Conservation (phyloP, 164 flowering plant species). For the Magnolia changhungtana region DNA sequence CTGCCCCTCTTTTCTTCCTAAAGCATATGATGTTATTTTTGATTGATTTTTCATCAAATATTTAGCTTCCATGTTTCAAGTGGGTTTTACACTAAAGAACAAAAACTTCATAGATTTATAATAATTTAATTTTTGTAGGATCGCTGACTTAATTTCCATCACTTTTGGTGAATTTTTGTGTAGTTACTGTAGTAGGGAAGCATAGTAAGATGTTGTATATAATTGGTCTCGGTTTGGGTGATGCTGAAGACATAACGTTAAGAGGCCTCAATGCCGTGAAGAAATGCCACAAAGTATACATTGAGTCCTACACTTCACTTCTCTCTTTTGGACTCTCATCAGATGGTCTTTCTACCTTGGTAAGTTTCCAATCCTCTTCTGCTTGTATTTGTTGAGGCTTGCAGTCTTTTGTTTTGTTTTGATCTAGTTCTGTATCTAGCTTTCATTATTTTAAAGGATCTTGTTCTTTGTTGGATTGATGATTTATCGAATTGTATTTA, state of each 20-base stretch:
- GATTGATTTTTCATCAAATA: too few species aligned
- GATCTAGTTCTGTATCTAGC: neutral
- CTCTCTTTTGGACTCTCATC: conserved; percentile 80
- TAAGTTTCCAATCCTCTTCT: conserved; percentile 15
- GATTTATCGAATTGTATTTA: neutral
- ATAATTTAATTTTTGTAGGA: too few species aligned
- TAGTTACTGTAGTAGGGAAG: neutral
- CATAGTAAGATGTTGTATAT: conserved; percentile 56
- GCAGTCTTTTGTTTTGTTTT: neutral
- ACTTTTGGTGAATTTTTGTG: neutral
- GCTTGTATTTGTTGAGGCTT: neutral
- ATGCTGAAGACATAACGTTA: conserved; percentile 80
- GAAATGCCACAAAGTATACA: conserved; percentile 66
- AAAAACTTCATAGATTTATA: too few species aligned
- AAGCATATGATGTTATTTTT: too few species aligned
- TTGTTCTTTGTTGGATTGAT: neutral
- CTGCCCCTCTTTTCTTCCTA: too few species aligned
- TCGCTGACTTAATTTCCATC: too few species aligned
- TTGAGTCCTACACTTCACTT: conserved; percentile 87
- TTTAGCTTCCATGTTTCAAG: too few species aligned
- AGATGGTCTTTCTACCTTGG: conserved; percentile 71
- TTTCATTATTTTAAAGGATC: neutral
- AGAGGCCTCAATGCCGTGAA: conserved; percentile 81
- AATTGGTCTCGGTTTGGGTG: conserved; percentile 80
- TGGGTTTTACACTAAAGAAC: too few species aligned